Evolutionary conservation across 2,329 filamentous ascomycete species (phyloP).

Genomic region (Cladosporium velox): DNA sequence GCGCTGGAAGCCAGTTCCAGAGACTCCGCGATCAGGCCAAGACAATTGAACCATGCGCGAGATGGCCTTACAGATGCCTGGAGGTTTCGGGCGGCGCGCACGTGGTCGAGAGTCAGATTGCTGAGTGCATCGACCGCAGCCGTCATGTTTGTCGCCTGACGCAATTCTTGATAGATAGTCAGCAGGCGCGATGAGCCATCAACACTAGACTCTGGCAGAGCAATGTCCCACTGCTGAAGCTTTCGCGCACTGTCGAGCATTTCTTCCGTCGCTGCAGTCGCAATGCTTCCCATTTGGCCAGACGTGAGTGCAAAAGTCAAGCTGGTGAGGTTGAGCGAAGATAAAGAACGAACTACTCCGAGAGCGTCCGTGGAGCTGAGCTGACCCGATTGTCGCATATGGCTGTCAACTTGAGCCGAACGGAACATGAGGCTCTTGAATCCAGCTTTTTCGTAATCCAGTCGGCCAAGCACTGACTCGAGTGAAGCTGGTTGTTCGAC

Average conservation of each 20-base stretch:
- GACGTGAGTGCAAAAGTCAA: slow-evolving; percentile 75
- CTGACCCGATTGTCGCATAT: slow-evolving; percentile 65
- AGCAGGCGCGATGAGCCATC: slow-evolving; percentile 14
- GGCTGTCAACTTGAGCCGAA: slow-evolving; percentile 85
- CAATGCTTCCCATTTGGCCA: slow-evolving; percentile 61
- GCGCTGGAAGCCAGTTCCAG: slow-evolving; percentile 67
- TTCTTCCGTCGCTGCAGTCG: slow-evolving; percentile 63
- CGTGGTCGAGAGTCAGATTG: slow-evolving; percentile 7
- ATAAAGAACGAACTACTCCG: slow-evolving; percentile 74
- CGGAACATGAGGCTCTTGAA: slow-evolving; percentile 86
- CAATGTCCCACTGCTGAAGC: slow-evolving; percentile 86
- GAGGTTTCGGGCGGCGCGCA: not conserved
- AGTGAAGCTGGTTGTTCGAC: slow-evolving; percentile 77
- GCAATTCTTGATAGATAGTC: slow-evolving; percentile 74
- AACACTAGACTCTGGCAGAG: slow-evolving; percentile 5
- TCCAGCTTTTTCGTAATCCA: slow-evolving; percentile 89
- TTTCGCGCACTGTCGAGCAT: slow-evolving; percentile 79
- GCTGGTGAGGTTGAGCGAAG: slow-evolving; percentile 79
- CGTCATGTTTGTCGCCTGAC: slow-evolving; percentile 23
- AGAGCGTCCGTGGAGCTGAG: slow-evolving; percentile 62
- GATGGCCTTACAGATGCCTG: slow-evolving; percentile 18
- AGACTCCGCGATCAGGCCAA: slow-evolving; percentile 78
- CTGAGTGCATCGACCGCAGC: not conserved
- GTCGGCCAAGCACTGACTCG: slow-evolving; percentile 72
- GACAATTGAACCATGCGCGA: slow-evolving; percentile 44